phyloP scores from a whole-genome alignment of 129 eudicot species.

The Scalesia atractyloides region DNA sequence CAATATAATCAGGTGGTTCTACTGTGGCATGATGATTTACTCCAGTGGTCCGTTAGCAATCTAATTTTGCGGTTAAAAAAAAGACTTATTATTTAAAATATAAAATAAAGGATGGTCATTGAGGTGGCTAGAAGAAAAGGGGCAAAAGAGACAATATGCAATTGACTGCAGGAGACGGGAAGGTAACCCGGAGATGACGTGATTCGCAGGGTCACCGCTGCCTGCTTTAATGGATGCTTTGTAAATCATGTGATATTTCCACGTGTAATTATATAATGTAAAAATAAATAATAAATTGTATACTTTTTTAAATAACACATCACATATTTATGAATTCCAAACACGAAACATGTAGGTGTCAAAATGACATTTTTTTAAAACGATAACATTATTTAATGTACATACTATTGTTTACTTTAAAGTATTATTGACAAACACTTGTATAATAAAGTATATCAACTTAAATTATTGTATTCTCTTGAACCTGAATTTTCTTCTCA shows the following conservation, averaged over 20 bases:
- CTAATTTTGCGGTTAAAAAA: too few relatives aligned
- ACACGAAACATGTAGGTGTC: not conserved
- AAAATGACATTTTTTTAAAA: not conserved
- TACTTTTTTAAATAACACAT: not conserved
- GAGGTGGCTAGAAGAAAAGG: not conserved
- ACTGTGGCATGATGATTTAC: too few relatives aligned
- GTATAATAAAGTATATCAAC: too few relatives aligned
- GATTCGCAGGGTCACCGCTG: slow-evolving; percentile 16
- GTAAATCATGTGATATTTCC: slow-evolving; percentile 17
- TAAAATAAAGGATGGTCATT: not conserved
- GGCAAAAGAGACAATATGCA: slow-evolving; percentile 20
- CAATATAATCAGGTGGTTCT: too few relatives aligned
- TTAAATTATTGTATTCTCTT: too few relatives aligned
- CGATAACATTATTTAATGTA: too few relatives aligned
- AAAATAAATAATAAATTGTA: not conserved
- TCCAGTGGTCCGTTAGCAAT: too few relatives aligned
- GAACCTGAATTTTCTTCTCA: too few relatives aligned
- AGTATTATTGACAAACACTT: too few relatives aligned
- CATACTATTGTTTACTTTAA: too few relatives aligned
- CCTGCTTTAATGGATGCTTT: slow-evolving; percentile 20
- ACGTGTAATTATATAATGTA: not conserved
- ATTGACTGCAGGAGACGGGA: slow-evolving; percentile 12
- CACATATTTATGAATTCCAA: not conserved
- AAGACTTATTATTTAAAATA: not conserved
- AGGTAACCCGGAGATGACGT: slow-evolving; percentile 25